These are phyloP conservation scores for Nitzschia sp. DNA, from an alignment of 108 stramenopile genomes.

Conservation along the genomic window DNA sequence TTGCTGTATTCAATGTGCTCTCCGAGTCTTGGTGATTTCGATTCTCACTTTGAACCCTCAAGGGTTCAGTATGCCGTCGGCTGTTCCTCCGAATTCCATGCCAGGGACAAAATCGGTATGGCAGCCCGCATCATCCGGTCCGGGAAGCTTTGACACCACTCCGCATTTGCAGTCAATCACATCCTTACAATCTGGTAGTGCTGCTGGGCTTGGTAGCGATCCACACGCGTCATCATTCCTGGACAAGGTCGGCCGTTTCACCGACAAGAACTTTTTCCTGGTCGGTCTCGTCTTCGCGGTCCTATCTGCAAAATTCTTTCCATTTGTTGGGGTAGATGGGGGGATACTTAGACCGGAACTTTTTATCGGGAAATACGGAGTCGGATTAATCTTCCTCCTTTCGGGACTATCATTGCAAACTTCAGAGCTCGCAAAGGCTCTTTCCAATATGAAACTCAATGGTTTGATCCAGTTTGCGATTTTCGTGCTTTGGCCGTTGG, in stretches of 20 bases:
- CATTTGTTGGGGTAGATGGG: constrained; percentile 70
- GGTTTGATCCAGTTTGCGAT: constrained; percentile 59
- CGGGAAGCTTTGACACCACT: neutral
- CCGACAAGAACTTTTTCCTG: constrained; percentile 78
- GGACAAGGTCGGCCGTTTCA: constrained; percentile 25
- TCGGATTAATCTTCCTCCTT: constrained; percentile 82
- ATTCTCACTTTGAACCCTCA: neutral
- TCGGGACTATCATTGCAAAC: constrained; percentile 79
- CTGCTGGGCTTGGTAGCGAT: neutral
- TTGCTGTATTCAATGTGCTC: too few relatives aligned
- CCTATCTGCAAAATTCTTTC: constrained; percentile 55
- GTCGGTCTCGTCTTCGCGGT: constrained; percentile 79
- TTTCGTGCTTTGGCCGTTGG: constrained; percentile 80
- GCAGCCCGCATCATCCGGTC: neutral
- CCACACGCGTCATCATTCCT: neutral
- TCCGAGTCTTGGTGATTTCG: neutral
- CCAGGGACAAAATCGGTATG: too few relatives aligned
- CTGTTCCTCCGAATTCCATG: neutral
- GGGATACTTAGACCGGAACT: constrained; percentile 77
- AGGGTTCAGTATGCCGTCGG: neutral
- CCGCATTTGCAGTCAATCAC: neutral
- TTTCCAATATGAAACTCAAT: constrained; percentile 78
- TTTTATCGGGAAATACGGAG: constrained; percentile 84
- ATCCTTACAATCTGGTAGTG: neutral
- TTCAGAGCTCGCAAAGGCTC: constrained; percentile 66